These are phyloP conservation scores for Naganishia vishniacii DNA, from an alignment of 768 basidiomycete species.

Conservation along the genomic window DNA sequence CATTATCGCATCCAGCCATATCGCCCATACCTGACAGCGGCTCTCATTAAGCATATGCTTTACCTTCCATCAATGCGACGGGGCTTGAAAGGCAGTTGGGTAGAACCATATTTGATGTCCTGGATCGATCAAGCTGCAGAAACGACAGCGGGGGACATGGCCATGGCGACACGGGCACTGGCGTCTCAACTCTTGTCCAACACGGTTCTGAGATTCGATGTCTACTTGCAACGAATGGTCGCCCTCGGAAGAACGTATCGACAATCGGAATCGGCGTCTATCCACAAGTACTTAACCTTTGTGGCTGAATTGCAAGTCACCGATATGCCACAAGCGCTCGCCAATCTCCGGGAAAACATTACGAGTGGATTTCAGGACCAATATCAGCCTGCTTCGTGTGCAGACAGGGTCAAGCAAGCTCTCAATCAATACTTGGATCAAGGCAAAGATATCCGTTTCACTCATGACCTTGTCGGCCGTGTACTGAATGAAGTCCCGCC, in stretches of 20 bases:
- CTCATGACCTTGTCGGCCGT: not conserved
- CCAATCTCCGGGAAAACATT: slow-evolving; percentile 1
- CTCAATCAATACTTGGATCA: not conserved
- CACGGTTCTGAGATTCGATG: not conserved
- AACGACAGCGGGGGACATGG: not conserved
- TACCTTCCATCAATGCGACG: not conserved
- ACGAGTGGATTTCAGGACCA: not conserved
- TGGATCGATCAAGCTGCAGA: slow-evolving; percentile 1
- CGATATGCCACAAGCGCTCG: not conserved
- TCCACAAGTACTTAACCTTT: not conserved
- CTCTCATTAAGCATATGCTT: not conserved
- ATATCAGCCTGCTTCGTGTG: not conserved
- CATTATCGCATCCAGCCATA: not conserved
- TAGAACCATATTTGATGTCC: slow-evolving; percentile 2
- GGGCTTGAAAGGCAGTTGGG: not conserved
- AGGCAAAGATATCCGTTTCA: not conserved
- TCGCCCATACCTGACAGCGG: slow-evolving; percentile 1
- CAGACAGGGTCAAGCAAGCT: not conserved
- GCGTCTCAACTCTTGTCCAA: slow-evolving; percentile 3
- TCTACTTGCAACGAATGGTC: slow-evolving; percentile 14
- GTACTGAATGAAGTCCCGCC: not conserved
- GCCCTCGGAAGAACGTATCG: not conserved
- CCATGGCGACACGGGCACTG: not conserved
- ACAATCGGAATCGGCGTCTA: not conserved
- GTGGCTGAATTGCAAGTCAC: not conserved